Percentiles rank a stretch among this genome's conserved stretches.
These are phyloP conservation scores for Silybum marianum DNA, from an alignment of 129 eudicot genomes.

Conservation along the genomic window DNA sequence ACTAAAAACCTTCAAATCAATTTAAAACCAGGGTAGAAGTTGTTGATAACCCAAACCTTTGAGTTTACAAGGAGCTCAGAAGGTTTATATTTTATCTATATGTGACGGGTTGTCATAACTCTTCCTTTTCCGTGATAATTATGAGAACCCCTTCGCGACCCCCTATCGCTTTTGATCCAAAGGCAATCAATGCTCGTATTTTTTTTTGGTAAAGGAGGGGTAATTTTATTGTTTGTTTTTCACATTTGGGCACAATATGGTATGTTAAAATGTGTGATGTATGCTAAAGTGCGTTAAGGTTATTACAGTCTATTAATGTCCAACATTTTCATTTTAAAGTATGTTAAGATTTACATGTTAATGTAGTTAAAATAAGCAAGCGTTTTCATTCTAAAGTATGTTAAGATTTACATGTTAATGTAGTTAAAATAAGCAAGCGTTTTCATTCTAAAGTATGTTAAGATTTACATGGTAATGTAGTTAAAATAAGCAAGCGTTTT, in stretches of 20 bases:
- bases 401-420: neutral
- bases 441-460: neutral
- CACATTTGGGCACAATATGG: neutral
- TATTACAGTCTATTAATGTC: neutral
- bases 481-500: neutral
- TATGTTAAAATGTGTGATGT: too few species aligned
- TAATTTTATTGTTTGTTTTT: neutral
- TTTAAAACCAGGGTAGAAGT: neutral
- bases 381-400: neutral
- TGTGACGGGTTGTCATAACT: neutral
- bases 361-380: too few species aligned
- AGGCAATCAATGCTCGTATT: neutral
- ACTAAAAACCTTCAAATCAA: neutral
- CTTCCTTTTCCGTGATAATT: too few species aligned
- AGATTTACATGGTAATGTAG: neutral
- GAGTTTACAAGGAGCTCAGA: neutral
- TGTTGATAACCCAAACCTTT: neutral
- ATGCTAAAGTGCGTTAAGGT: neutral
- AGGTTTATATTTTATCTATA: neutral
- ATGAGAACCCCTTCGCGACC: too few species aligned
- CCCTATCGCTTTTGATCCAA: too few species aligned
- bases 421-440: neutral
- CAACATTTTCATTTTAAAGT: neutral
- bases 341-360: neutral
- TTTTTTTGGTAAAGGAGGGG: neutral